Conservation (phyloP, 257 asterid species). For the Nicotiana undulata region DNA sequence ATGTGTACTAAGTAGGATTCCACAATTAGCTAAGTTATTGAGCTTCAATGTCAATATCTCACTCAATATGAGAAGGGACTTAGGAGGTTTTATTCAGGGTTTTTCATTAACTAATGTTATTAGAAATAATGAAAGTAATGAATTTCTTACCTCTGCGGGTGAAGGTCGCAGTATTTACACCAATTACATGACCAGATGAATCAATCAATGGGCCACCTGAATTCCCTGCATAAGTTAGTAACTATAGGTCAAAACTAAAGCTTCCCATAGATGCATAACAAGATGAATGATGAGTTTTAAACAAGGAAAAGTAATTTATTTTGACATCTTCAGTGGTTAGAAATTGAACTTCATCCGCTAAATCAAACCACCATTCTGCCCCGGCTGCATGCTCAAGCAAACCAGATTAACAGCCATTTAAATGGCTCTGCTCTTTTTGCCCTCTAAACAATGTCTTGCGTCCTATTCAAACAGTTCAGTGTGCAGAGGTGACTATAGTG, state of each 20-base stretch:
- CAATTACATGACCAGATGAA: conserved; percentile 75
- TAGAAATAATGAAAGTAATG: background rate
- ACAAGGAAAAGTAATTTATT: too few species aligned
- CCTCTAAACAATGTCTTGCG: too few species aligned
- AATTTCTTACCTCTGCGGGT: conserved; percentile 64
- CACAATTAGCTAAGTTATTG: background rate
- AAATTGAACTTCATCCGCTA: too few species aligned
- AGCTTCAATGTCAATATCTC: background rate
- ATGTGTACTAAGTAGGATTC: conserved; percentile 9
- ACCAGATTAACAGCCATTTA: too few species aligned
- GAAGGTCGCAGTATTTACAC: conserved; percentile 85
- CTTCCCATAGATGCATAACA: background rate
- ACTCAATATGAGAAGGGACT: background rate
- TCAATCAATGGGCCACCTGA: conserved; percentile 86
- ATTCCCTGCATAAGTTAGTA: conserved; percentile 44
- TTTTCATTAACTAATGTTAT: background rate
- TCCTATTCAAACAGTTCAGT: too few species aligned
- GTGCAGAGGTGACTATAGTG: too few species aligned
- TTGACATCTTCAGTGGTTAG: too few species aligned
- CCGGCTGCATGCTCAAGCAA: too few species aligned
- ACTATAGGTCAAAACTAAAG: conserved; percentile 1
- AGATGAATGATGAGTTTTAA: too few species aligned
- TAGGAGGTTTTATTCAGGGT: background rate
- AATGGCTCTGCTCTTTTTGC: too few species aligned
- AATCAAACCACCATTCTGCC: too few species aligned